These are phyloP conservation scores for Ganoderma lucidum DNA, from an alignment of 1,284 basidiomycete genomes.

Conservation along the genomic window DNA sequence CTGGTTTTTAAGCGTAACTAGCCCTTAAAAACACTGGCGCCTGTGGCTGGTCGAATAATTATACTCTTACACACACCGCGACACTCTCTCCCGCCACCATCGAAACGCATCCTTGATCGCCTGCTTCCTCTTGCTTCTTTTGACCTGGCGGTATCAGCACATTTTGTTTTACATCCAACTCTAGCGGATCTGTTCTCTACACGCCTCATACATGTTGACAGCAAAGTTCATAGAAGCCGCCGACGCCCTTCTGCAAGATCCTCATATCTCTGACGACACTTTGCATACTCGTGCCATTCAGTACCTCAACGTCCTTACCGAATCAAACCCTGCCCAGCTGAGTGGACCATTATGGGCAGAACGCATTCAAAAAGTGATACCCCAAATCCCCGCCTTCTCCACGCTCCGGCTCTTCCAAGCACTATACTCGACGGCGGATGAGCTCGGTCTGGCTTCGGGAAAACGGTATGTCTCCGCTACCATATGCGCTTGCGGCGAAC, in stretches of 20 bases:
- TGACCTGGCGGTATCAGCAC: too few relatives aligned
- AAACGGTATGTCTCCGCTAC: not conserved
- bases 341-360: not conserved
- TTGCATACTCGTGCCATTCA: not conserved
- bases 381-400: not conserved
- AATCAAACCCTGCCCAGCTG: too few relatives aligned
- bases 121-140: too few relatives aligned
- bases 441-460: not conserved
- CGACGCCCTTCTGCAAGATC: not conserved
- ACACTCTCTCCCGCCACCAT: too few relatives aligned
- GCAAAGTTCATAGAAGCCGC: not conserved
- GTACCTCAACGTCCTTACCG: not conserved
- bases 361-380: not conserved
- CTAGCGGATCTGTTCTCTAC: too few relatives aligned
- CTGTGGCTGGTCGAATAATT: too few relatives aligned
- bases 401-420: not conserved
- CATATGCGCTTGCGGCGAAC: not conserved
- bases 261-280: not conserved
- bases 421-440: not conserved
- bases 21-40: too few relatives aligned
- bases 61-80: too few relatives aligned
- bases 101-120: too few relatives aligned
- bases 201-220: not conserved
- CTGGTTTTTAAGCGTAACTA: too few relatives aligned
- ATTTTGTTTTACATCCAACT: too few relatives aligned